Base-by-base conservation (phyloP, 2,329 filamentous ascomycete species). In the Clarireedia paspali region DNA sequence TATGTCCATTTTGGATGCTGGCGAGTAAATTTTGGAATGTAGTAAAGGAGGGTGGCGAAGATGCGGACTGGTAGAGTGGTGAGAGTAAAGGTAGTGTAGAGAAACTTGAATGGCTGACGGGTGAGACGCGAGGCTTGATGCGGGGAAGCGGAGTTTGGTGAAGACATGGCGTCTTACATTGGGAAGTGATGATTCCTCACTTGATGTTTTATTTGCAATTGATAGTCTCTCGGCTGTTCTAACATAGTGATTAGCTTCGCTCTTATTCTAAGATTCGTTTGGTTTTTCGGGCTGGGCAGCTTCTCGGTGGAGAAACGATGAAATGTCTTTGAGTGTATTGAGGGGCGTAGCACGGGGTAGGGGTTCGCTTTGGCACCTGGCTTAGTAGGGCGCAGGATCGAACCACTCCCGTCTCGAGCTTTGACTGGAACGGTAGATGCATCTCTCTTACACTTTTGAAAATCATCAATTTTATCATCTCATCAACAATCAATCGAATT, bases 1-100 rank as follows among this genome's bases (percentile, higher is more conserved):
- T 46, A 47, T 15, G 27, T 50, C 53, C 47, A 56, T 56, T 56
- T 20, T 27, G 53, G 53, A 46, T 56, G 47, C 12, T 42, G 47
- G 6, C 53, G 47, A n/a, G 17, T 40, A 17, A 24, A 51, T 6
- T 9, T 15, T 9, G 40, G 30, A 14, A 47, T 51, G 27, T 45
- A 56, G 30, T 56, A 47, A 26, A 56, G 14, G 6, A 52, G 6
- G 15, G 20, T 34, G 14, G 6, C 26, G 15, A 38, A 23, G 47
- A 49, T 49, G 26, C 30, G 47, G 27, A 38, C 26, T 9, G 47
- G 47, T 4, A 48, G 20, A 23, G 47, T 48, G 30, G 12, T 48
- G 26, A 38, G 6, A 6, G 27, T 48, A 2, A 42, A 26, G 7
- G 24, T 23, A n/a, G 44, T 47, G 44, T 23, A 23, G n/a, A 47